phyloP scores from a whole-genome alignment of 1,284 basidiomycete genomes.

The Paramarasmius palmivorus region DNA sequence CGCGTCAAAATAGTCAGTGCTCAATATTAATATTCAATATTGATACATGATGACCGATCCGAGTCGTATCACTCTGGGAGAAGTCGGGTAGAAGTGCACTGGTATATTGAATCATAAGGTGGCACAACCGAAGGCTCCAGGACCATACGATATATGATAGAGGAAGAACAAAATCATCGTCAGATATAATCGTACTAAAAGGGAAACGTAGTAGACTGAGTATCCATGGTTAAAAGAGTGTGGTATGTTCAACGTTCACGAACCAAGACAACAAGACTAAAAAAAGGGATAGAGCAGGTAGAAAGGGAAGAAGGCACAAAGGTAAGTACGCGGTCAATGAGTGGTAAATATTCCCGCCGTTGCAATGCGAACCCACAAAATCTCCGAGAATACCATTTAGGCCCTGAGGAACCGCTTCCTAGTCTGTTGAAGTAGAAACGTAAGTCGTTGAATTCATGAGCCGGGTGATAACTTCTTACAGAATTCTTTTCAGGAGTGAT shows the following conservation, averaged over 20 bases:
- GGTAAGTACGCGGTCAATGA: neutral
- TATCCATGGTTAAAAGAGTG: constrained; percentile 62
- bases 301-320: constrained; percentile 24
- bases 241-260: constrained; percentile 39
- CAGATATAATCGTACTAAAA: constrained; percentile 51
- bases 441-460: constrained; percentile 1
- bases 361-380: constrained; percentile 19
- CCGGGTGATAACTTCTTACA: constrained; percentile 43
- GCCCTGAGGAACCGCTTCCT: constrained; percentile 79
- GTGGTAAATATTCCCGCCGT: neutral
- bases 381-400: constrained; percentile 36
- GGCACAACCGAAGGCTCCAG: constrained; percentile 21
- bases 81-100: neutral
- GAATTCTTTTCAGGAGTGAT: constrained; percentile 91
- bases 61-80: too few relatives aligned
- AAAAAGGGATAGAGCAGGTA: constrained; percentile 31
- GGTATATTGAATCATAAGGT: constrained; percentile 6
- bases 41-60: too few relatives aligned
- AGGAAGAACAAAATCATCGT: constrained; percentile 29
- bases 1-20: too few relatives aligned
- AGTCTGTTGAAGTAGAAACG: constrained; percentile 44
- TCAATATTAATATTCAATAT: too few relatives aligned
- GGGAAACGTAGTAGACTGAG: constrained; percentile 48
- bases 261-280: constrained; percentile 46
- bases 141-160: neutral